phyloP scores from a whole-genome alignment of 345 rosid genomes.

The Eucalyptus pumila region DNA sequence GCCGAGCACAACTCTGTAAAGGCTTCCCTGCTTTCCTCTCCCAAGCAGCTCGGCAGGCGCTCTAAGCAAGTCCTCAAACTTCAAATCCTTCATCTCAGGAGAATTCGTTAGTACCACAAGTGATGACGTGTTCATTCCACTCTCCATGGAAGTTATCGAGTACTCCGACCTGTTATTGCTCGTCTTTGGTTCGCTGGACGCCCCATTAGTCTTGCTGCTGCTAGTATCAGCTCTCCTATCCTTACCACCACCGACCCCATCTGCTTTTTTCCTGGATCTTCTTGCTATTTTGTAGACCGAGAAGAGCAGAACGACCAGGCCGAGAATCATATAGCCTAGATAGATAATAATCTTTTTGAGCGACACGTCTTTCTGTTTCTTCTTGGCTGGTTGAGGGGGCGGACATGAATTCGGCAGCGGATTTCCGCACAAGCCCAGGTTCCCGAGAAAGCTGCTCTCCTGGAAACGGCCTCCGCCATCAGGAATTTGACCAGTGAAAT shows the following conservation, averaged over 20 bases:
- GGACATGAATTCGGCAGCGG: conserved; percentile 26
- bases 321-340: conserved; percentile 27
- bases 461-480: conserved; percentile 19
- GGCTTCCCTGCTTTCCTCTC: conserved; percentile 54
- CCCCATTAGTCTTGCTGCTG: neutral
- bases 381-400: conserved; percentile 1
- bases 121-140: conserved; percentile 15
- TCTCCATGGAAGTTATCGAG: conserved; percentile 29
- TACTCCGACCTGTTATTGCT: conserved; percentile 20
- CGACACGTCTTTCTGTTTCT: neutral
- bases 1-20: conserved; percentile 35
- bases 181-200: conserved; percentile 3
- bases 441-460: conserved; percentile 25
- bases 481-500: conserved; percentile 39
- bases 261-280: neutral
- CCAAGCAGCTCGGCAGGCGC: conserved; percentile 53
- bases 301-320: conserved; percentile 4
- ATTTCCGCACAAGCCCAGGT: conserved; percentile 31
- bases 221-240: neutral
- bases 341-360: conserved; percentile 12
- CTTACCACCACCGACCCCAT: neutral
- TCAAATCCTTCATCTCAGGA: conserved; percentile 15
- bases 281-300: conserved; percentile 4
- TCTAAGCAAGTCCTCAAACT: conserved; percentile 43
- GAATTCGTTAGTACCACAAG: conserved; percentile 28